A percentile compares a stretch with the other conserved stretches of the same genome.
These are phyloP conservation scores for Hyphopichia pseudoburtonii DNA, from an alignment of 1,139 yeast species.

Conservation along the genomic window DNA sequence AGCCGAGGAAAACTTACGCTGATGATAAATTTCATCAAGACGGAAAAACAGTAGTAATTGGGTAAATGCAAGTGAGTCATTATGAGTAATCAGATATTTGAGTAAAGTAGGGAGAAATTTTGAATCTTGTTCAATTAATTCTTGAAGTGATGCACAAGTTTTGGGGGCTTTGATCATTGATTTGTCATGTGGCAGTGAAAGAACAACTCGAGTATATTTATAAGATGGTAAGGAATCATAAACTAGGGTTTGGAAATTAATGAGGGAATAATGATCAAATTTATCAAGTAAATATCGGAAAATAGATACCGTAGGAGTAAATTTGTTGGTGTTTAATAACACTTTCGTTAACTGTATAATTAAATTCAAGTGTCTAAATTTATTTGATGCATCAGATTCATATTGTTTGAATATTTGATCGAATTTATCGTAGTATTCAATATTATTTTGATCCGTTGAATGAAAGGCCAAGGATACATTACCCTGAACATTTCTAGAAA, in stretches of 20 bases:
- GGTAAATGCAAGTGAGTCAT: slow-evolving; percentile 19
- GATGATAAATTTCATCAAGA: slow-evolving; percentile 27
- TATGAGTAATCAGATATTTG: slow-evolving; percentile 23
- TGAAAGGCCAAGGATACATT: slow-evolving; percentile 16
- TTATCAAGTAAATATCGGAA: slow-evolving; percentile 26
- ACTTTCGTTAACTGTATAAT: slow-evolving; percentile 17
- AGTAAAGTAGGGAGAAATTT: slow-evolving; percentile 26
- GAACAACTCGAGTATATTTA: slow-evolving; percentile 18
- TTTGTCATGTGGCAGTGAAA: slow-evolving; percentile 13
- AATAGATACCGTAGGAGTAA: slow-evolving; percentile 24
- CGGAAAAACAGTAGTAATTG: slow-evolving; percentile 28
- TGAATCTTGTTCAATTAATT: slow-evolving; percentile 27
- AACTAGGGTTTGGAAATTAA: slow-evolving; percentile 28
- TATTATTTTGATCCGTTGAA: slow-evolving; percentile 14
- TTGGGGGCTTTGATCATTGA: slow-evolving; percentile 9
- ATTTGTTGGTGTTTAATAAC: slow-evolving; percentile 17
- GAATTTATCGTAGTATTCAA: slow-evolving; percentile 21
- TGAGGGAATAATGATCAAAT: slow-evolving; percentile 21
- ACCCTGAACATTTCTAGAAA: slow-evolving; percentile 16
- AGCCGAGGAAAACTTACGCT: slow-evolving; percentile 23
- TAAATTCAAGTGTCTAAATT: slow-evolving; percentile 18
- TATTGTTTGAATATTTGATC: slow-evolving; percentile 16
- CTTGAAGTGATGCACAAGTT: slow-evolving; percentile 11
- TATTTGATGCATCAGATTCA: slow-evolving; percentile 14
- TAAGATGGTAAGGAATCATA: slow-evolving; percentile 25